Conservation (phyloP, 83 land plant species). For the Picea mariana region DNA sequence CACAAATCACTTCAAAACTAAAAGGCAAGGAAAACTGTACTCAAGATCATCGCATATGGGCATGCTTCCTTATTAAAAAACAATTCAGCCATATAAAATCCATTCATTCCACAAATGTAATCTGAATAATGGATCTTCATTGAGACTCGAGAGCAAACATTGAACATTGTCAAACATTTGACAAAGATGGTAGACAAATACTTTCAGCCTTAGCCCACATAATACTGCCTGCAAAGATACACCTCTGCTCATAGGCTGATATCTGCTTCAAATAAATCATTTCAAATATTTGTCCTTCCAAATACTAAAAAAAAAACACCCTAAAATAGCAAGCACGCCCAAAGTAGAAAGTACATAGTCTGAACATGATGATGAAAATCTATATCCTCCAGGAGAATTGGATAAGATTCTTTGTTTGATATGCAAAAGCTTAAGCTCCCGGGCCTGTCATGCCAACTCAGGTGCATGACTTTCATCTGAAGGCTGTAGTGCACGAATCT, state of each 20-base stretch:
- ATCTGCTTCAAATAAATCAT: no score
- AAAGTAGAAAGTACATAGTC: not conserved
- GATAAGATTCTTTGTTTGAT: not conserved
- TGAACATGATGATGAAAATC: not conserved
- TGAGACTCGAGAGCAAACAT: no score
- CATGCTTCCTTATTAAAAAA: no score
- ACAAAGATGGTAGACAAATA: not conserved
- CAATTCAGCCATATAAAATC: no score
- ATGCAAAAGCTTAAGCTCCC: not conserved
- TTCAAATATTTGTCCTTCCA: no score
- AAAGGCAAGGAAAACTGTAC: no score
- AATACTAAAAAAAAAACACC: no score
- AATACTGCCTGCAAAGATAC: no score
- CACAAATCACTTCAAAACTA: no score
- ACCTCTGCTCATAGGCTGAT: no score
- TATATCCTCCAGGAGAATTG: not conserved
- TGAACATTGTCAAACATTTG: not conserved
- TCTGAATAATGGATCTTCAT: not conserved
- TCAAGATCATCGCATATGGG: no score
- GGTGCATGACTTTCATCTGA: constrained; percentile 20
- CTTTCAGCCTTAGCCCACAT: not conserved
- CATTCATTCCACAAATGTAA: constrained; percentile 3
- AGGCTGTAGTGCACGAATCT: constrained; percentile 52
- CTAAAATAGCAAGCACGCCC: no score
- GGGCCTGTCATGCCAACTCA: constrained; percentile 15